These are phyloP conservation scores for Scolecobasidium constrictum DNA, from an alignment of 2,329 filamentous ascomycete genomes.

Conservation along the genomic window DNA sequence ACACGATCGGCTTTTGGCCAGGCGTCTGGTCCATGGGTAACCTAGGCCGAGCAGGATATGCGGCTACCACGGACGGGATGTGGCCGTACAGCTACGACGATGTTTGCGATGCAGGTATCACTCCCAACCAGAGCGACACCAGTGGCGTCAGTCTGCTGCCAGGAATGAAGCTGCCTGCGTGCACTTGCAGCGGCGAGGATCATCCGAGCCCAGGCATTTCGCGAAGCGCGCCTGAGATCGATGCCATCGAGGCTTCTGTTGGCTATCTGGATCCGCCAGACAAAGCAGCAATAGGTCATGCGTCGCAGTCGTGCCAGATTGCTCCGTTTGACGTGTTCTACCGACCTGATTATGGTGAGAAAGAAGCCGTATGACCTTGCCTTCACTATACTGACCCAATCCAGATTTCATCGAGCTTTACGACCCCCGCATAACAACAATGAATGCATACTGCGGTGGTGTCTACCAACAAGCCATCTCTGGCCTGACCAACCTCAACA, in stretches of 20 bases:
- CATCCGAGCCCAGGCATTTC: slow-evolving; percentile 56
- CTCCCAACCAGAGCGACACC: slow-evolving; percentile 56
- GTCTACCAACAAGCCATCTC: slow-evolving; percentile 54
- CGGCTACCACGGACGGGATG: slow-evolving; percentile 58
- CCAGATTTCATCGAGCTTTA: slow-evolving; percentile 55
- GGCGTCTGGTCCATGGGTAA: slow-evolving; percentile 71
- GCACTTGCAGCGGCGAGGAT: slow-evolving; percentile 52
- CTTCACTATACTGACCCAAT: not conserved
- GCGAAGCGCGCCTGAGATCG: slow-evolving; percentile 59
- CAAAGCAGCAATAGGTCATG: slow-evolving; percentile 45
- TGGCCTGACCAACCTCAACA: slow-evolving; percentile 49
- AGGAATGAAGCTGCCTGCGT: slow-evolving; percentile 59
- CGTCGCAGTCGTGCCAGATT: slow-evolving; percentile 56
- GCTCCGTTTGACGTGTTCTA: slow-evolving; percentile 64
- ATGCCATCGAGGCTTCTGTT: slow-evolving; percentile 60
- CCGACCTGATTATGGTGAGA: slow-evolving; percentile 42
- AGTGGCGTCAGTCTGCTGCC: slow-evolving; percentile 58
- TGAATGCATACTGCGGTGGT: slow-evolving; percentile 52
- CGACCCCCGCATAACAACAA: slow-evolving; percentile 42
- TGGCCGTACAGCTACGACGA: slow-evolving; percentile 67
- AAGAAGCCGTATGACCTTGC: no score
- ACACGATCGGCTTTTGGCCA: slow-evolving; percentile 61
- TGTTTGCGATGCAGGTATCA: slow-evolving; percentile 59
- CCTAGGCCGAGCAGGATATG: slow-evolving; percentile 56
- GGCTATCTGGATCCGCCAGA: slow-evolving; percentile 38